phyloP scores from a whole-genome alignment of 768 basidiomycete species.

The Cystobasidium ongulense region DNA sequence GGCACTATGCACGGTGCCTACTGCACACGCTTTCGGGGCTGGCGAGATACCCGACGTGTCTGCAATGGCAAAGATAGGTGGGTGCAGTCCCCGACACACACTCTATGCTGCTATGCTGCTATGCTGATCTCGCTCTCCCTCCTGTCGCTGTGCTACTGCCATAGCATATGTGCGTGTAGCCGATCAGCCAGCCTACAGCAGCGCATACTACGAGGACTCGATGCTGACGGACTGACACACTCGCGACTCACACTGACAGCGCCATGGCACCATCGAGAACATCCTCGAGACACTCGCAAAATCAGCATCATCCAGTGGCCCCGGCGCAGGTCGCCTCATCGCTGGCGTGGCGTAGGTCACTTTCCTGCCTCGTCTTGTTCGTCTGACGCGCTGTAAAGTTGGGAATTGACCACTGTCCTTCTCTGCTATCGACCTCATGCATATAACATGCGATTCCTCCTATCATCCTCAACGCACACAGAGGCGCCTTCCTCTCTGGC shows the following conservation, averaged over 20 bases:
- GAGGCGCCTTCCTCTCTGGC: neutral
- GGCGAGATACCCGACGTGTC: constrained; percentile 10
- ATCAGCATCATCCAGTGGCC: constrained; percentile 42
- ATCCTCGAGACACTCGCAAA: constrained; percentile 34
- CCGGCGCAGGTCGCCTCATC: constrained; percentile 28
- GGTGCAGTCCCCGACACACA: neutral
- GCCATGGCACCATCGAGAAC: constrained; percentile 73
- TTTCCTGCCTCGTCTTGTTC: neutral
- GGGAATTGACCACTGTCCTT: neutral
- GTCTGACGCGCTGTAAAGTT: neutral
- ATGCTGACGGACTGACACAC: neutral
- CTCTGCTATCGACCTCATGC: neutral
- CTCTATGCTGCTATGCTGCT: neutral
- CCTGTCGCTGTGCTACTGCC: neutral
- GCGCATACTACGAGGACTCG: too few species aligned
- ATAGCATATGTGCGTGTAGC: neutral
- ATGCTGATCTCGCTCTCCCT: neutral
- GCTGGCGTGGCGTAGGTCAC: constrained; percentile 9
- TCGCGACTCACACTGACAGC: constrained; percentile 48
- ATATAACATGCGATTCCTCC: neutral
- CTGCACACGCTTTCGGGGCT: neutral
- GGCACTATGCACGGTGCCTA: neutral
- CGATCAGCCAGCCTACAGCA: neutral
- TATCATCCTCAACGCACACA: neutral
- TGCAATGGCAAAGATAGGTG: constrained; percentile 42